These are phyloP conservation scores for Pluteus cervinus DNA, from an alignment of 768 basidiomycete species.

Conservation along the genomic window DNA sequence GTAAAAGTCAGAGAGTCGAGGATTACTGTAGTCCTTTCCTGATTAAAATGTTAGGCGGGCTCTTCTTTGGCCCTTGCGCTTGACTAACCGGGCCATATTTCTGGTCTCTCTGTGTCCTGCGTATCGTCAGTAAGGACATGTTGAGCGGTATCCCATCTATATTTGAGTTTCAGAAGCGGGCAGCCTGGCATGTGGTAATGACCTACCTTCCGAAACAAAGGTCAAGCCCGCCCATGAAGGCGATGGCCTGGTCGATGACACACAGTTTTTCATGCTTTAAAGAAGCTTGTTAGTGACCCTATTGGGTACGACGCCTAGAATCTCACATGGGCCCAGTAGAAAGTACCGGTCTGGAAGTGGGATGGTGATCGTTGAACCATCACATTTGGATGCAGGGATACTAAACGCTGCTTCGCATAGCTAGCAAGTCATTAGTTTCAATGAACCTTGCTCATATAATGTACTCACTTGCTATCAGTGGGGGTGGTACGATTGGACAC, in stretches of 20 bases:
- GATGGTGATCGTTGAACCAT: slow-evolving; percentile 96
- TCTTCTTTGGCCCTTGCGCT: background rate
- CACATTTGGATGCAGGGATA: slow-evolving; percentile 82
- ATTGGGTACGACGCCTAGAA: background rate
- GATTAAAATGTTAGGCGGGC: background rate
- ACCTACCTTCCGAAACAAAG: slow-evolving; percentile 80
- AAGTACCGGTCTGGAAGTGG: slow-evolving; percentile 95
- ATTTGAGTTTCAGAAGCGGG: slow-evolving; percentile 5
- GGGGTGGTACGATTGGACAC: slow-evolving; percentile 94
- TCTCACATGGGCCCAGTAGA: slow-evolving; percentile 97
- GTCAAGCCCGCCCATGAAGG: slow-evolving; percentile 97
- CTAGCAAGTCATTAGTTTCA: slow-evolving; percentile 25
- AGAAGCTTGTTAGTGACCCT: background rate
- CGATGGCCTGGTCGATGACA: slow-evolving; percentile 94
- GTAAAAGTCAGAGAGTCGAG: slow-evolving; percentile 81
- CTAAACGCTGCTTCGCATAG: slow-evolving; percentile 82
- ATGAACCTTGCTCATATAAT: background rate
- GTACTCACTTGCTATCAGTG: slow-evolving; percentile 79
- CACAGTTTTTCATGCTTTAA: slow-evolving; percentile 93
- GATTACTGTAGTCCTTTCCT: slow-evolving; percentile 97
- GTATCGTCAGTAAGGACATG: slow-evolving; percentile 86
- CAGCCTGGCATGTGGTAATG: background rate
- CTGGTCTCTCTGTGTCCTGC: slow-evolving; percentile 50
- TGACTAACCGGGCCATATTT: slow-evolving; percentile 81
- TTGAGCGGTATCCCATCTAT: slow-evolving; percentile 93